These are phyloP conservation scores for Ogataea paraovalis DNA, from an alignment of 805 yeast species.

Conservation along the genomic window DNA sequence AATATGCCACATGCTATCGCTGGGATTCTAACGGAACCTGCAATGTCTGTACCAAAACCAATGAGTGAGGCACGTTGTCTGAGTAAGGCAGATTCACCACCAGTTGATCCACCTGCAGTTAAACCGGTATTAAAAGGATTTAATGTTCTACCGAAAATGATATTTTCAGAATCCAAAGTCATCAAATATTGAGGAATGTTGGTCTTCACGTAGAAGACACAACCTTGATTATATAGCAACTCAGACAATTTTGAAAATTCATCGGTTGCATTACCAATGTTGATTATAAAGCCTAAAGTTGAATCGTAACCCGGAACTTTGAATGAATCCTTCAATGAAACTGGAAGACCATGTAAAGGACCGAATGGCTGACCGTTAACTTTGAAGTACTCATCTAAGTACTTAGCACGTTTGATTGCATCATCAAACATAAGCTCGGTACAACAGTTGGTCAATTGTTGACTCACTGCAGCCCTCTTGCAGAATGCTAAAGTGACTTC, in stretches of 20 bases:
- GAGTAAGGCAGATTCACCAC: constrained; percentile 49
- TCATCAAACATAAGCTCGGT: constrained; percentile 44
- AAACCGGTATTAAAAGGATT: constrained; percentile 46
- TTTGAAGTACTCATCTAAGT: constrained; percentile 46
- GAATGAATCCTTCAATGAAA: constrained; percentile 59
- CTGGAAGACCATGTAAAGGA: constrained; percentile 61
- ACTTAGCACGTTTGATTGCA: constrained; percentile 44
- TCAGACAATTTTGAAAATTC: constrained; percentile 38
- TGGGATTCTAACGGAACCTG: constrained; percentile 54
- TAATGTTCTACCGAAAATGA: constrained; percentile 45
- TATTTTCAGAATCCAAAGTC: constrained; percentile 54
- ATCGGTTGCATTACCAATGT: constrained; percentile 34
- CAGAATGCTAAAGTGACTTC: constrained; percentile 45
- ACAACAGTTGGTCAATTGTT: constrained; percentile 47
- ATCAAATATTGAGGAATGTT: constrained; percentile 53
- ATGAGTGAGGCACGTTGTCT: constrained; percentile 44
- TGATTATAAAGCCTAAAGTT: constrained; percentile 44
- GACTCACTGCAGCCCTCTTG: constrained; percentile 45
- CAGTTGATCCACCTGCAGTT: constrained; percentile 52
- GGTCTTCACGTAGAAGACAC: constrained; percentile 52
- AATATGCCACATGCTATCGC: constrained; percentile 50
- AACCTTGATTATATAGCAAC: constrained; percentile 47
- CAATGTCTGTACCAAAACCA: constrained; percentile 45
- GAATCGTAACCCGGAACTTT: constrained; percentile 48
- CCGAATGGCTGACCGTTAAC: constrained; percentile 47